phyloP scores from a whole-genome alignment of 2,329 filamentous ascomycete genomes.

The Pyrenochaeta sp. region DNA sequence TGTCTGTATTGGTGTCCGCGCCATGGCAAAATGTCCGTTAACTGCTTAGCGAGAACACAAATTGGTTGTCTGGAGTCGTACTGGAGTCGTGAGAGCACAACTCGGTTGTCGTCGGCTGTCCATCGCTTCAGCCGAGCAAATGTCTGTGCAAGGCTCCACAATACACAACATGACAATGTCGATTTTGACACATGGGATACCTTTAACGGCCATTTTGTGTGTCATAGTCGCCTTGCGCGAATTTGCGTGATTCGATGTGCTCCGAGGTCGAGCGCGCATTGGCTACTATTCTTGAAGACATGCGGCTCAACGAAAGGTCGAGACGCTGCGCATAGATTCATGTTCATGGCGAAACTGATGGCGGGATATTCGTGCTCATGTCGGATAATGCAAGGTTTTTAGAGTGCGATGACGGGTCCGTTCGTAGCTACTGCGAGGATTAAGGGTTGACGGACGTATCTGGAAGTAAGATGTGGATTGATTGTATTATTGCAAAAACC shows the following conservation, averaged over 20 bases:
- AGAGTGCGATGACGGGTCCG: not conserved
- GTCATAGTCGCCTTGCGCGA: slow-evolving; percentile 20
- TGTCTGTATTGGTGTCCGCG: not conserved
- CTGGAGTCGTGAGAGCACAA: not conserved
- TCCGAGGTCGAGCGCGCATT: not conserved
- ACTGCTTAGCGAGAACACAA: slow-evolving; percentile 5
- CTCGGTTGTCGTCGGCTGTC: not conserved
- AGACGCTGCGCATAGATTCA: not conserved
- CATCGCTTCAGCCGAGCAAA: not conserved
- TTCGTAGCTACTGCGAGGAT: too few species aligned
- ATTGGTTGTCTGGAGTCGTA: not conserved
- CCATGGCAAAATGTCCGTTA: slow-evolving; percentile 19
- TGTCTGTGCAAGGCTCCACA: slow-evolving; percentile 1
- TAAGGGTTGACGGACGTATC: too few species aligned
- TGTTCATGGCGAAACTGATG: not conserved
- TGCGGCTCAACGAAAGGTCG: not conserved
- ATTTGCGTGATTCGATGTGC: not conserved
- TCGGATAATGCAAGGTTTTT: not conserved
- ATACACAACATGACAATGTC: not conserved
- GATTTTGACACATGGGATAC: slow-evolving; percentile 35
- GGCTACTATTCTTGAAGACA: not conserved
- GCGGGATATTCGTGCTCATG: not conserved
- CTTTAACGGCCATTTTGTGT: slow-evolving; percentile 29
- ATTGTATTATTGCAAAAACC: not conserved
- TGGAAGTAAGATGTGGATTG: not conserved